Conservation (phyloP, 2,329 filamentous ascomycete genomes). For the Pseudomassariella vexata region DNA sequence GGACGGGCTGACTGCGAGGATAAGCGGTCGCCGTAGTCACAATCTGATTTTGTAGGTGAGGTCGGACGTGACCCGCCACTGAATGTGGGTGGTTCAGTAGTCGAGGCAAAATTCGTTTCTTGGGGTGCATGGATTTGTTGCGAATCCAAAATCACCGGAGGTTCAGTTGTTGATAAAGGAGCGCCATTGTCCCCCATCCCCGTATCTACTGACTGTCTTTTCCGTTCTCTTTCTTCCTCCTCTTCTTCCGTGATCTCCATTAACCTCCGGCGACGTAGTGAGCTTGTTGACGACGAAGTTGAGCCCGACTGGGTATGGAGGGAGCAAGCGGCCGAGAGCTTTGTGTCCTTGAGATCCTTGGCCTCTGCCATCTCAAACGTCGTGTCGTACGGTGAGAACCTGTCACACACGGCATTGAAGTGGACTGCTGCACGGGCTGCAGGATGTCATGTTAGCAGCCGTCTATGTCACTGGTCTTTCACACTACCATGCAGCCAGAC, state of each 20-base stretch:
- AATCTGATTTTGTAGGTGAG: constrained; percentile 38
- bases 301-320: constrained; percentile 84
- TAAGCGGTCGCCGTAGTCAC: constrained; percentile 25
- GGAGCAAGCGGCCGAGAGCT: constrained; percentile 81
- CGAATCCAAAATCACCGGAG: constrained; percentile 44
- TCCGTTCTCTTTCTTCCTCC: constrained; percentile 62
- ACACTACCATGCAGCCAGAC: no score
- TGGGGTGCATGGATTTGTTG: constrained; percentile 46
- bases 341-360: constrained; percentile 79
- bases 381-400: constrained; percentile 81
- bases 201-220: constrained; percentile 50
- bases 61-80: constrained; percentile 38
- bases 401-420: constrained; percentile 61
- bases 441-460: constrained; percentile 7
- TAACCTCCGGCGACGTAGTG: constrained; percentile 68
- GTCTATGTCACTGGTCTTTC: constrained; percentile 1
- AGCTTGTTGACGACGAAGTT: constrained; percentile 78
- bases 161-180: constrained; percentile 19
- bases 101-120: constrained; percentile 42
- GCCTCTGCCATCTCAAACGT: constrained; percentile 69
- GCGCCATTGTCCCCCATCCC: constrained; percentile 15
- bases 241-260: constrained; percentile 94
- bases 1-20: constrained; percentile 48
- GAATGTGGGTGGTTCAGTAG: constrained; percentile 46
- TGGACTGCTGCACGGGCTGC: constrained; percentile 76